Base-by-base conservation (phyloP, 2,329 filamentous ascomycete genomes). In the Neopestalotiopsis sp. region DNA sequence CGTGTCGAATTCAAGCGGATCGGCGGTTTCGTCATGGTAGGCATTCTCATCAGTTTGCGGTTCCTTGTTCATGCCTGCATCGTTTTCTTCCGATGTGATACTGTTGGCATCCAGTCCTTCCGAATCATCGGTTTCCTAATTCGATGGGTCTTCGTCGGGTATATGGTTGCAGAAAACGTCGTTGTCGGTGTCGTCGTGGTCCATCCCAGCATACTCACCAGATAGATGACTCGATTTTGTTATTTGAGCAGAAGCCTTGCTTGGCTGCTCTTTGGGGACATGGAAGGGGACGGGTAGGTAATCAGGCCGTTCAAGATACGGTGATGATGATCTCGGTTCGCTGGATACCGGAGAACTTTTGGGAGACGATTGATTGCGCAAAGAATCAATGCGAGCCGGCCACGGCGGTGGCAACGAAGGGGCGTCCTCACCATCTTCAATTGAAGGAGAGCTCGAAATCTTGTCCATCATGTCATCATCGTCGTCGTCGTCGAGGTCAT, bases 401-500 rank as follows among this genome's bases (percentile, higher is more conserved):
- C 82, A 84, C 70, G 75, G 76, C 72, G 71, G 77, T 65, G 79
- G 77, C 74, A 81, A 76, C 71, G 74, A 70, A 74, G 75, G 78
- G 82, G 81, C 82, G 84, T 85, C 96, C 94, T 88, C 91, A 99
- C 95, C 95, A 92, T 98, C 95, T 86, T 97, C 94, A 82, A 99
- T 99, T 75, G 95, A 98, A 78, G 96, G 96, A 76, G 95, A 98
- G 82, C 95, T 98, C 76, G 95, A 98, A 74, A 99, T 98, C 82
- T 96, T 96, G 84, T 98, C 96, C 92, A 97, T 94, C 90, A 97
- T 91, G 81, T 98, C 95, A 81, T 98, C 86, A 81, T 98, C 86
- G 77, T 97, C 94, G 79, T 93, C 88, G 74, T 93, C 86, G 77
- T 97, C 94, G 79, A 94, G 83, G 75, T 93, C 88, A 74, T 93